Percentiles rank a stretch among this genome's conserved stretches.
Evolutionary conservation across 495 filamentous ascomycete genomes (phyloP).

Genomic region (Amphirosellinia nigrospora): DNA sequence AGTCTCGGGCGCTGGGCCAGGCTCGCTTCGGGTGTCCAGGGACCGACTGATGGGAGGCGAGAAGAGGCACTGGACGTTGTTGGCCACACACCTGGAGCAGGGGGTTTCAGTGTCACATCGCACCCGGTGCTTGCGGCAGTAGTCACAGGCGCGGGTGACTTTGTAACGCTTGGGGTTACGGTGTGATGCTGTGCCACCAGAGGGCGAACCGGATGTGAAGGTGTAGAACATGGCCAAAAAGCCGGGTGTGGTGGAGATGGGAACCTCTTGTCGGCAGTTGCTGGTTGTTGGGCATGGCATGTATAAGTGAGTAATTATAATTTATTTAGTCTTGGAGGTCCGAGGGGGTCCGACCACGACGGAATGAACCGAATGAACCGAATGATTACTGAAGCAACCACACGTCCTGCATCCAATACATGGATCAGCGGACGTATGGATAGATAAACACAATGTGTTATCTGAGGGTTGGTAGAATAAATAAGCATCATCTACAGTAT

Average conservation of each 20-base stretch:
- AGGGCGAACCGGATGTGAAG: background rate
- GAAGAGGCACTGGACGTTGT: constrained; percentile 33
- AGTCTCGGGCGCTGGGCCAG: background rate
- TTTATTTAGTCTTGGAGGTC: background rate
- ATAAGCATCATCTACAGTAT: background rate
- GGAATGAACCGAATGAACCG: background rate
- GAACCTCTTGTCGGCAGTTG: background rate
- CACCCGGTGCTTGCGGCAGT: constrained; percentile 41
- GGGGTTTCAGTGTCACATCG: constrained; percentile 40
- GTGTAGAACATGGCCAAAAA: constrained; percentile 2
- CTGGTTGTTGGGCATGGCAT: background rate
- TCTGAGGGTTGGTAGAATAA: background rate
- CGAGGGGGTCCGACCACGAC: background rate
- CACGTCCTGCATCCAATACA: background rate
- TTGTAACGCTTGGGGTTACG: constrained; percentile 34
- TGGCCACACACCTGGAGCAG: constrained; percentile 37
- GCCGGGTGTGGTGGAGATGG: background rate
- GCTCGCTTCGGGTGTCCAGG: constrained; percentile 2
- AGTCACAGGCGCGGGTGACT: constrained; percentile 40
- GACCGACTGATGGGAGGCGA: constrained; percentile 22
- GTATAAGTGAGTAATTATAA: background rate
- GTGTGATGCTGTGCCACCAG: background rate
- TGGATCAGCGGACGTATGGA: background rate
- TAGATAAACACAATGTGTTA: background rate
- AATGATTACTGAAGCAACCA: background rate